Conservation (phyloP, 345 rosid genomes). For the Camelina sativa region DNA sequence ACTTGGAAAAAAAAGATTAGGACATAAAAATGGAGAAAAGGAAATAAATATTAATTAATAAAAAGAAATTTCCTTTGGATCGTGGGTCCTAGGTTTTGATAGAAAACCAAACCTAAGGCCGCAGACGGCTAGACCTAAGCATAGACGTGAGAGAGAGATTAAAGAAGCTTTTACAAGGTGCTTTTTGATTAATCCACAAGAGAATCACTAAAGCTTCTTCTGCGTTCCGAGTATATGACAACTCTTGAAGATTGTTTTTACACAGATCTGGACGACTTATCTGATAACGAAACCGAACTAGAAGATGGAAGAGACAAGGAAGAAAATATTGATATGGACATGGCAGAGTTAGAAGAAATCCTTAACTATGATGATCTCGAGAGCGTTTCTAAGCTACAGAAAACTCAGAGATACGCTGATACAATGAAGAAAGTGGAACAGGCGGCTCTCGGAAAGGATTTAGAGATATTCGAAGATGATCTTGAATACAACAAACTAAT, state of each 20-base stretch:
- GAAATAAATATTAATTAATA: too few species aligned
- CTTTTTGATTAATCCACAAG: too few species aligned
- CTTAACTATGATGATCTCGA: constrained; percentile 81
- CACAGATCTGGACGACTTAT: constrained; percentile 80
- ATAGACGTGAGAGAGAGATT: too few species aligned
- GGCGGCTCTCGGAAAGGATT: constrained; percentile 60
- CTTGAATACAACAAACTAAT: constrained; percentile 74
- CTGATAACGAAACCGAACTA: constrained; percentile 73
- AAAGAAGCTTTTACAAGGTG: too few species aligned
- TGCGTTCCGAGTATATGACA: constrained; percentile 39
- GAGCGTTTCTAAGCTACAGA: constrained; percentile 74
- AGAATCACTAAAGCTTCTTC: too few species aligned
- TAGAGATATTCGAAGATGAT: constrained; percentile 48
- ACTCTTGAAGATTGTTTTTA: constrained; percentile 82
- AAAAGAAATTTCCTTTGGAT: too few species aligned
- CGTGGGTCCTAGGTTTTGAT: too few species aligned
- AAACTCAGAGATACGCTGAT: constrained; percentile 73
- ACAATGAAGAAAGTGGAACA: constrained; percentile 79
- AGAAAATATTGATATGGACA: constrained; percentile 64
- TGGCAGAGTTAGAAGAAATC: constrained; percentile 63
- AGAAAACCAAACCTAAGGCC: too few species aligned
- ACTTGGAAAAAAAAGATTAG: too few species aligned
- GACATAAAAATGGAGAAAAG: too few species aligned
- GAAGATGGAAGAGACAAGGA: constrained; percentile 50
- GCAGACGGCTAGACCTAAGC: too few species aligned